Percentiles rank a stretch among this genome's conserved stretches.
Conservation (phyloP, 148 eudicot species). For the Amaranthus cruentus region DNA sequence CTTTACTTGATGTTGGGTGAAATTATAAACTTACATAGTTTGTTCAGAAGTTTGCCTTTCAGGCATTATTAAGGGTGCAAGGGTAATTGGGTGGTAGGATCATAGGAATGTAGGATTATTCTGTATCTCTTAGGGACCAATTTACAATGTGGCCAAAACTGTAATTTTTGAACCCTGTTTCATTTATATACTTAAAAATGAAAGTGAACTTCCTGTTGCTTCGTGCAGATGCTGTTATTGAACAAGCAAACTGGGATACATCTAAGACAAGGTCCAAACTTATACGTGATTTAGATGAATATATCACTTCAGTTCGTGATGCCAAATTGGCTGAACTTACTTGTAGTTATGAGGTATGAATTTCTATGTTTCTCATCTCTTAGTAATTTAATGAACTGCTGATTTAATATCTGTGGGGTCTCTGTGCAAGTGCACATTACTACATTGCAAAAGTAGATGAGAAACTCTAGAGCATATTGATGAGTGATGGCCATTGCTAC, state of each 20-base stretch:
- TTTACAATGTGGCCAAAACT: too few relatives aligned
- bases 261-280: conserved; percentile 78
- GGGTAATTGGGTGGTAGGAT: not conserved
- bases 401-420: not conserved
- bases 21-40: too few relatives aligned
- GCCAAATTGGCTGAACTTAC: conserved; percentile 88
- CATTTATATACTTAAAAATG: not conserved
- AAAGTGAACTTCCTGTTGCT: not conserved
- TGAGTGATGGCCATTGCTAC: not conserved
- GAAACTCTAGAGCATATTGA: not conserved
- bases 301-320: conserved; percentile 63
- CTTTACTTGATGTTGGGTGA: too few relatives aligned
- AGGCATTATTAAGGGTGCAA: not conserved
- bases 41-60: not conserved
- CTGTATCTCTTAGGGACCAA: too few relatives aligned
- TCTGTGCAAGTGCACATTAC: too few relatives aligned
- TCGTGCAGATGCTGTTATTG: conserved; percentile 57
- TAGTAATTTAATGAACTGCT: not conserved
- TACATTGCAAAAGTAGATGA: too few relatives aligned
- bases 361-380: too few relatives aligned
- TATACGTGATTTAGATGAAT: conserved; percentile 76
- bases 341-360: conserved; percentile 64
- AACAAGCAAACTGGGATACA: conserved; percentile 83
- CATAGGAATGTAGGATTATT: too few relatives aligned
- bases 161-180: not conserved